phyloP scores from a whole-genome alignment of 176 grass and related monocot genomes.

The Oryza meyeriana region DNA sequence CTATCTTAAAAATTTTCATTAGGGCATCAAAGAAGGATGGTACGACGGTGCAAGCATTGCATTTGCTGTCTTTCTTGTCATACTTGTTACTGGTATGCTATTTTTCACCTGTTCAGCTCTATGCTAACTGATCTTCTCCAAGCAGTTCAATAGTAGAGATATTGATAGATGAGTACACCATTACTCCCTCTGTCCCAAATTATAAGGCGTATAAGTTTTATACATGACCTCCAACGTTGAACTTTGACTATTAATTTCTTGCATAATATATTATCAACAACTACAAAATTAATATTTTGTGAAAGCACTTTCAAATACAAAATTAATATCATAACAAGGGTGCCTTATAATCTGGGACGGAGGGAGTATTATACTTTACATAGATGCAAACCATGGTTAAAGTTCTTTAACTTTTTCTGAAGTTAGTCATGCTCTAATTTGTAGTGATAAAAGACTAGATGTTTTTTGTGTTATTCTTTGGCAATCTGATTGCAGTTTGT shows the following conservation, averaged over 20 bases:
- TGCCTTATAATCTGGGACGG: too few relatives aligned
- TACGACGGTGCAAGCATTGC: conserved; percentile 90
- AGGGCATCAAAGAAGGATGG: conserved; percentile 98
- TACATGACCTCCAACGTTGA: too few relatives aligned
- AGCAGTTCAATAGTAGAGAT: conserved; percentile 2
- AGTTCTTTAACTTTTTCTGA: background rate
- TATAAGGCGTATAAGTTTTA: too few relatives aligned
- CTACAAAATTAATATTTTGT: too few relatives aligned
- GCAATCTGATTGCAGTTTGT: background rate
- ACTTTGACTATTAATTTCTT: too few relatives aligned
- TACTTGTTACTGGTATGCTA: conserved; percentile 89
- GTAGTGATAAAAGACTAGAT: background rate
- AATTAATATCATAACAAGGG: too few relatives aligned
- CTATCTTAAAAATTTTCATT: conserved; percentile 22
- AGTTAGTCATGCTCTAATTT: conserved; percentile 3
- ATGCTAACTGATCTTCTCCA: background rate
- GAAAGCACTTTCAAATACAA: too few relatives aligned
- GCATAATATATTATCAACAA: too few relatives aligned
- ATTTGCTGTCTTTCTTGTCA: conserved; percentile 93
- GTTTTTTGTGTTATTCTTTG: background rate
- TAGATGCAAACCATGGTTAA: conserved; percentile 7
- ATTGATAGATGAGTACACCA: conserved; percentile 5
- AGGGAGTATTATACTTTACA: conserved; percentile 9
- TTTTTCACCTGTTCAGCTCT: conserved; percentile 11
- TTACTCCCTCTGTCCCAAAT: too few relatives aligned